Base-by-base conservation (phyloP, 2,329 filamentous ascomycete genomes). In the Alternaria burnsii region DNA sequence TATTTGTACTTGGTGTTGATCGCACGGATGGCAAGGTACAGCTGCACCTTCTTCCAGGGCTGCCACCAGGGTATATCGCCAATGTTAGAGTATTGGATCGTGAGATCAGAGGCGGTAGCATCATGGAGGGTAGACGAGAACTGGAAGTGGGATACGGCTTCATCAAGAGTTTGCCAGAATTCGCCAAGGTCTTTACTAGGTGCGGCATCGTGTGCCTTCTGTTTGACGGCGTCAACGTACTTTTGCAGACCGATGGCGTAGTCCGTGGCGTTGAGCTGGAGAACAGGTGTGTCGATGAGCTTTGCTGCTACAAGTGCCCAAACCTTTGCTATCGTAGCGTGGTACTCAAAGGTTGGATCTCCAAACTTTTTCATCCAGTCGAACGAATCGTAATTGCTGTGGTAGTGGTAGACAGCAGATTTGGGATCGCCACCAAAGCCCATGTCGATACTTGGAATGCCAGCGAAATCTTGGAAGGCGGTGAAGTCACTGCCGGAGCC, bases 1-100 rank as follows among this genome's bases (percentile, higher is more conserved):
- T 84, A 82, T 84, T 97, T 97, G 83, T 97, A 97, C 76, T 91
- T 91, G 32, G 83, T 84, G 78, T 98, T 98, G 44, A 90, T 86
- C 11, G 79, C 82, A 28, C 87, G 85, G 53, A 97, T 87, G 18
- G 86, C 81, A 57, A 86, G 83, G 61, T 85, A 86, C 1, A 94
- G 82, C 64, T 83, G 85, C 24, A 92, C 79, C 75, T 88, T 89
- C 75, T 87, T 85, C 78, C 89, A 86, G 80, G 88, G 89, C 68
- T 89, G 87, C 88, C 92, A 95, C 92, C 92, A 95, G 0, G 91
- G 91, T 8, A 93, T 82, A 42, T 84, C 75, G 38, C 84, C 78
- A 10, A 59, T 61, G 24, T 80, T 63, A 32, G 71, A 77, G 51
- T 88, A 79, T 53, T 87, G 79, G n/a, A 76, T 74, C 4, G 78